phyloP scores from a whole-genome alignment of 192 early-diverging fungal genomes.

The Gonapodya prolifera region DNA sequence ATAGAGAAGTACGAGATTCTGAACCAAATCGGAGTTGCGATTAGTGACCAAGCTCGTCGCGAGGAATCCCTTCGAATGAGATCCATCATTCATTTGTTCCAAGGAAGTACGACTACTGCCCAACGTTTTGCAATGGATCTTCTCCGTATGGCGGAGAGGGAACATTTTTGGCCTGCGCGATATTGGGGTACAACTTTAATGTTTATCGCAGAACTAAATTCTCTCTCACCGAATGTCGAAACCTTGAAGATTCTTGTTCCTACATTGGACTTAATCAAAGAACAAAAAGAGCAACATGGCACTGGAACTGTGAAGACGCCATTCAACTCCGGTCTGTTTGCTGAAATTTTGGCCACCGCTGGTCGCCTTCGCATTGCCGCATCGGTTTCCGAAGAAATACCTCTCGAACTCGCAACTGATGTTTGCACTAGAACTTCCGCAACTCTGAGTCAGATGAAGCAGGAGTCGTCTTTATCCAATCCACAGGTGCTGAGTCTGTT shows the following conservation, averaged over 20 bases:
- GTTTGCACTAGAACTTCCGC: neutral
- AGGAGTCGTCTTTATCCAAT: neutral
- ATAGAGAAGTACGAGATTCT: constrained; percentile 16
- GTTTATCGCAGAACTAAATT: neutral
- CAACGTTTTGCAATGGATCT: neutral
- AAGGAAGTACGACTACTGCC: neutral
- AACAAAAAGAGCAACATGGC: neutral
- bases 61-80: constrained; percentile 20
- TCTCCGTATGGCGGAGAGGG: neutral
- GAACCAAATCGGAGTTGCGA: constrained; percentile 12
- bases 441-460: neutral
- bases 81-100: constrained; percentile 12
- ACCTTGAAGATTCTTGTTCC: neutral
- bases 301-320: neutral
- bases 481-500: neutral
- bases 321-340: neutral
- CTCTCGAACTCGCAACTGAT: neutral
- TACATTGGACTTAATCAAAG: neutral
- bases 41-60: constrained; percentile 16
- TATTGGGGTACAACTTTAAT: neutral
- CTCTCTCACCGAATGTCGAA: neutral
- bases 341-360: neutral
- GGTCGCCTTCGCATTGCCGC: neutral
- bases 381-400: neutral
- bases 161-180: neutral